phyloP scores from a whole-genome alignment of 331 rosid species.

The Rhamnella rubrinervis region DNA sequence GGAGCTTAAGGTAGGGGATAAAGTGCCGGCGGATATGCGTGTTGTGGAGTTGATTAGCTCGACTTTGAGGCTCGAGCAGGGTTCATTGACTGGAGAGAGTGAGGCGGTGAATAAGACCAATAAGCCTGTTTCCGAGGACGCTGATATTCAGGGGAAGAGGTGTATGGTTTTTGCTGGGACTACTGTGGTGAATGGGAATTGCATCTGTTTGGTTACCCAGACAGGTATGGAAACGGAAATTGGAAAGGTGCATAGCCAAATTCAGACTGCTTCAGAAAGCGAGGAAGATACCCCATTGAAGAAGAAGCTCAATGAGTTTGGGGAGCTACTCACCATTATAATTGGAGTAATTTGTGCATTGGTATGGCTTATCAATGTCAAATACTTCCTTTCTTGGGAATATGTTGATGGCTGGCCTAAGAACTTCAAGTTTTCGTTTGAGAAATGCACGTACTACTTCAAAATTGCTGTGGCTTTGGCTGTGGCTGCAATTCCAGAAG shows the following conservation, averaged over 20 bases:
- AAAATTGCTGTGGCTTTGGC: constrained; percentile 84
- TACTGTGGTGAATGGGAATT: constrained; percentile 70
- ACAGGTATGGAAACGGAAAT: constrained; percentile 74
- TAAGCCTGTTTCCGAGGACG: constrained; percentile 53
- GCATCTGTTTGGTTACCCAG: constrained; percentile 73
- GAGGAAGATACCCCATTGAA: constrained; percentile 88
- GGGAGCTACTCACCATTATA: constrained; percentile 59
- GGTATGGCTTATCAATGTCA: constrained; percentile 84
- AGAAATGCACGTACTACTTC: constrained; percentile 74
- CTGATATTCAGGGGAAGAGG: constrained; percentile 67
- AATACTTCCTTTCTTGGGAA: constrained; percentile 84
- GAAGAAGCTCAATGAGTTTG: constrained; percentile 74
- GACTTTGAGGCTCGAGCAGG: constrained; percentile 75
- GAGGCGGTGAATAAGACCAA: constrained; percentile 71
- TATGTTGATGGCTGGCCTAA: constrained; percentile 63
- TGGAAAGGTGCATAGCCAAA: constrained; percentile 77
- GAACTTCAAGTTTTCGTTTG: constrained; percentile 73
- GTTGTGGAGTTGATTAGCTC: constrained; percentile 72
- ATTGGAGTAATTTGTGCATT: constrained; percentile 61
- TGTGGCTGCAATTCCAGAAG: constrained; percentile 87
- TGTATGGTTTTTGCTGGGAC: constrained; percentile 79
- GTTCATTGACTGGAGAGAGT: constrained; percentile 86
- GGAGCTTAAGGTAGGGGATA: constrained; percentile 80
- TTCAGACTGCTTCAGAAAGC: constrained; percentile 58
- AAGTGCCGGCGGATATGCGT: constrained; percentile 85